Evolutionary conservation across 768 basidiomycete species (phyloP).

Genomic region (Cystobasidium onofrii): DNA sequence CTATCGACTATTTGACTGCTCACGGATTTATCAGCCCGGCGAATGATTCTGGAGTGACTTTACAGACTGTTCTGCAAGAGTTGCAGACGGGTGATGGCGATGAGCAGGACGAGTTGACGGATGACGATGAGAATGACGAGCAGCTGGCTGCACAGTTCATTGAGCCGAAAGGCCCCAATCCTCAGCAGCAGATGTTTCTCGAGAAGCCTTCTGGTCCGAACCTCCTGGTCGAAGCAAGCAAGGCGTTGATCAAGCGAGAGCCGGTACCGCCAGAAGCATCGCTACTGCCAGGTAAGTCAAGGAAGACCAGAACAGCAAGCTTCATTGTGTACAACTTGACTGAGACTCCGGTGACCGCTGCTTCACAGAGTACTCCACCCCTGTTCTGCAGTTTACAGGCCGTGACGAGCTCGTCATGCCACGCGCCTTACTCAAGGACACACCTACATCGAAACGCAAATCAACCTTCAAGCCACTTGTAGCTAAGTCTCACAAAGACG

Average conservation of each 20-base stretch:
- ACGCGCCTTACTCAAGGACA: not conserved
- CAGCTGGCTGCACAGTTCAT: not conserved
- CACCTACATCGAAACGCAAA: not conserved
- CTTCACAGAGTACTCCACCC: not conserved
- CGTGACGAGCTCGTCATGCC: not conserved
- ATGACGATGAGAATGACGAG: not conserved
- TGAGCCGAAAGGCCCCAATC: not conserved
- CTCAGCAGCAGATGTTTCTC: not conserved
- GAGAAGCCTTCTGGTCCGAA: not conserved
- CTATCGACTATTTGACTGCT: not conserved
- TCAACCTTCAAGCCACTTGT: not conserved
- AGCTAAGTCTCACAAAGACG: not conserved
- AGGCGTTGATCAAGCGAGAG: not conserved
- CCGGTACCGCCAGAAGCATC: not conserved
- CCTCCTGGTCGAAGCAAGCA: not conserved
- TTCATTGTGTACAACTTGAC: not conserved
- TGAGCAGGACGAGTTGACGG: not conserved
- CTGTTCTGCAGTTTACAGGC: not conserved
- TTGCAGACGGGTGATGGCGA: not conserved
- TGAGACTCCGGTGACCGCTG: not conserved
- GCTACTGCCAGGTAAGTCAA: not conserved
- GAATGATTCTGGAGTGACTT: not conserved
- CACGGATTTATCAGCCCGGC: not conserved
- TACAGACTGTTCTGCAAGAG: not conserved
- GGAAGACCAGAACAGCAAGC: too few relatives aligned